Evolutionary conservation across 305 asterid species (phyloP), one percentile per base, ranked within the genome.

Genomic region (Plantago lanceolata): DNA sequence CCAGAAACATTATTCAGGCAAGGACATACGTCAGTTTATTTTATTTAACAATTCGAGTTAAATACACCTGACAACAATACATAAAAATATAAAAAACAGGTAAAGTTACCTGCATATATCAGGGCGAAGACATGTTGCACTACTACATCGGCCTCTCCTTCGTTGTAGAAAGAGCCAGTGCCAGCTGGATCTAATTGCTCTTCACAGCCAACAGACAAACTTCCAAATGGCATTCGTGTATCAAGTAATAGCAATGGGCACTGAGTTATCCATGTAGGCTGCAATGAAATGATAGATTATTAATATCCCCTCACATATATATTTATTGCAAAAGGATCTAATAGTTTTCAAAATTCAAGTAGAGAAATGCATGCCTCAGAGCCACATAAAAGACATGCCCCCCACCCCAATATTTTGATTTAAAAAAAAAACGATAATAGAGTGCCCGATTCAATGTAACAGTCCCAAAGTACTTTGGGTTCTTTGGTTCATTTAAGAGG

Each of bases 121-220:
- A 93, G 80, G 72, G 88, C 68, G 73, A 78, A 83, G 73, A 93
- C 84, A 71, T 93, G 97, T 60, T 89, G 91, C 51, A 81, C 78
- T 19, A 93, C 94, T 20, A 93, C 76, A 68, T 93, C 98, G 48
- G 97, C 97, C 75, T 93, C 98, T 70, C 98, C 97, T 76, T 89
- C 97, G 56, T 93, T 93, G 88, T 79, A 89, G 79, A 85, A 85
- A 68, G 98, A 93, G 74, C 98, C 98, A 24, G 98, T 93, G 75
- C 98, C 98, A 71, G 96, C 89, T 77, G 96, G 98, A 76, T 93
- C 98, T 71, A 93, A 68, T 70, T 89, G 89, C 82, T 93, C 98
- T 73, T 93, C 97, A 76, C 98, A 93, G 69, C 94, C 97, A 65
- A 83, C 75, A 51, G 96, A 89, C 66, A 93, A 80, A 79, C 98